Percentiles rank a stretch among this genome's conserved stretches.
These are phyloP conservation scores for Chenopodium album DNA, from an alignment of 148 eudicot species.

Conservation along the genomic window DNA sequence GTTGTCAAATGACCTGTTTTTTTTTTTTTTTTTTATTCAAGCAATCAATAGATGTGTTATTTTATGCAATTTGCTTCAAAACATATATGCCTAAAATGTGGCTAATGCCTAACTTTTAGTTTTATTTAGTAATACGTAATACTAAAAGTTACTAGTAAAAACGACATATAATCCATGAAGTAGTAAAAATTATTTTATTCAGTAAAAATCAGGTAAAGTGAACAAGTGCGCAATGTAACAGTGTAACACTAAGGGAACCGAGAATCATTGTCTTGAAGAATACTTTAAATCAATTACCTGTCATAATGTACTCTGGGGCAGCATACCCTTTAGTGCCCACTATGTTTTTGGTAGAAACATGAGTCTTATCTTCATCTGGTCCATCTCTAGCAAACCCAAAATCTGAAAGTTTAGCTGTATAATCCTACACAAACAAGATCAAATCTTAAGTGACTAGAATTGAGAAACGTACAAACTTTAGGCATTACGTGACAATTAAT, in stretches of 20 bases:
- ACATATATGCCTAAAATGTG: neutral
- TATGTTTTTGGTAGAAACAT: slow-evolving; percentile 55
- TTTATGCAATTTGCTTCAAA: neutral
- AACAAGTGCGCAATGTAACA: neutral
- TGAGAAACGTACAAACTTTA: neutral
- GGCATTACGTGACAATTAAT: too few species aligned
- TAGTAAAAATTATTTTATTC: too few species aligned
- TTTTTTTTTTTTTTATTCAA: neutral
- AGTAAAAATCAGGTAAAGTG: neutral
- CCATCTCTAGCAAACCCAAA: slow-evolving; percentile 86
- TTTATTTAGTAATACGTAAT: neutral
- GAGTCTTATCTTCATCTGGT: slow-evolving; percentile 64
- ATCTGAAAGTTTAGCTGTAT: slow-evolving; percentile 72
- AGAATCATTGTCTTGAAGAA: neutral
- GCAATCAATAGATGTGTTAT: neutral
- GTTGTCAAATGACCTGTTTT: slow-evolving; percentile 56
- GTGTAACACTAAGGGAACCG: neutral
- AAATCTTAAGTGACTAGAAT: neutral
- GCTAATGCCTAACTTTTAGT: neutral
- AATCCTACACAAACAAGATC: slow-evolving; percentile 35
- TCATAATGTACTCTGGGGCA: slow-evolving; percentile 60
- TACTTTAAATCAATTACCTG: slow-evolving; percentile 33
- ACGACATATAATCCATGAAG: too few species aligned
- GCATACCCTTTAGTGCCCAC: slow-evolving; percentile 79
- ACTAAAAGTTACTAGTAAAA: neutral